phyloP scores from a whole-genome alignment of 2,329 filamentous ascomycete genomes.

The Bipolaris bicolor region DNA sequence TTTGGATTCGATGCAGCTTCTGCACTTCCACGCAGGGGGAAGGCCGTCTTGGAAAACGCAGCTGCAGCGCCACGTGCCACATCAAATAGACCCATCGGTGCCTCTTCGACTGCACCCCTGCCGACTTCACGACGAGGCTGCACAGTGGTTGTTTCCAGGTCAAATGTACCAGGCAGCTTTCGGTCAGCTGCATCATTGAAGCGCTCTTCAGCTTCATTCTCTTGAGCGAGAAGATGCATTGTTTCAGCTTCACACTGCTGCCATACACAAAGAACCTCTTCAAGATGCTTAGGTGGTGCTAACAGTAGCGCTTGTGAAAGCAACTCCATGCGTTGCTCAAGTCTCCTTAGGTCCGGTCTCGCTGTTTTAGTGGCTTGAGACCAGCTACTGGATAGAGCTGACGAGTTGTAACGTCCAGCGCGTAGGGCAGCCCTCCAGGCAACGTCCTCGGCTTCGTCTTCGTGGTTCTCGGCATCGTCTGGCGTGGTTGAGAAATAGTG shows the following conservation, averaged over 20 bases:
- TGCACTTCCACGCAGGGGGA: constrained; percentile 48
- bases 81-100: constrained; percentile 61
- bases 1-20: constrained; percentile 17
- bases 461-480: constrained; percentile 23
- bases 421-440: constrained; percentile 80
- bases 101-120: constrained; percentile 53
- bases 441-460: constrained; percentile 63
- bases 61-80: constrained; percentile 58
- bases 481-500: constrained; percentile 36
- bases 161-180: constrained; percentile 57
- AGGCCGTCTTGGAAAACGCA: constrained; percentile 55
- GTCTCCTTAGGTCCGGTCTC: constrained; percentile 65
- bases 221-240: constrained; percentile 68
- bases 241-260: constrained; percentile 80
- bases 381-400: constrained; percentile 47
- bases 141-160: constrained; percentile 37
- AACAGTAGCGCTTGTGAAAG: constrained; percentile 76
- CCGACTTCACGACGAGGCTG: constrained; percentile 53
- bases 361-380: constrained; percentile 54
- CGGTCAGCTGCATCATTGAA: constrained; percentile 72
- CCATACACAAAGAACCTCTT: constrained; percentile 77
- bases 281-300: constrained; percentile 71
- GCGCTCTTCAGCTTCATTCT: constrained; percentile 70
- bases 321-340: constrained; percentile 83
- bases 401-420: constrained; percentile 72